Evolutionary conservation across 179 eudicot genomes (phyloP).

Genomic region (Pouteria campechiana): DNA sequence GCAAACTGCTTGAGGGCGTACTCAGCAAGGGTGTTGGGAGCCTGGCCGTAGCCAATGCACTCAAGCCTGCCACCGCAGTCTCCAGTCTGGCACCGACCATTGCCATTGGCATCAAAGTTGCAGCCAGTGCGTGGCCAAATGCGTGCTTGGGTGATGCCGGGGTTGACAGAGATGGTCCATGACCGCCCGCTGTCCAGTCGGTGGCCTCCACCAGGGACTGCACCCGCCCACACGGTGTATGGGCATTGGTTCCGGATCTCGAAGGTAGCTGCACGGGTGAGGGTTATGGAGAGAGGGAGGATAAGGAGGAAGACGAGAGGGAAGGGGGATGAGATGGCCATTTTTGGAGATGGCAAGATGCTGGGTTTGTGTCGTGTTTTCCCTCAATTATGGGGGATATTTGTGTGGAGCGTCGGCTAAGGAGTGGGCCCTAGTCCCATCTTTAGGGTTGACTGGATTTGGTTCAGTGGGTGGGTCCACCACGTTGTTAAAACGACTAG

Average conservation of each 20-base stretch:
- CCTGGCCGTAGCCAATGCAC: conserved; percentile 15
- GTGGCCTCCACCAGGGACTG: conserved; percentile 26
- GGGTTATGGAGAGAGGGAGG: no score
- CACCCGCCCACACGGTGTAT: conserved; percentile 34
- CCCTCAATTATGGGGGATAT: no score
- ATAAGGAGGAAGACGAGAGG: no score
- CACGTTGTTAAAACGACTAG: no score
- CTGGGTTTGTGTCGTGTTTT: no score
- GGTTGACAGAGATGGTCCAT: conserved; percentile 21
- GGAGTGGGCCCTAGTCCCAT: no score
- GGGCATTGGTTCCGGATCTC: conserved; percentile 22
- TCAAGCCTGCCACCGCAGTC: conserved; percentile 20
- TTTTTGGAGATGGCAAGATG: no score
- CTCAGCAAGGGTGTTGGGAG: conserved; percentile 41
- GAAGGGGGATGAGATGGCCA: no score
- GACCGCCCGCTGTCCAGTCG: conserved; percentile 19
- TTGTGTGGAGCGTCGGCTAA: no score
- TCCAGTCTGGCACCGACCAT: conserved; percentile 29
- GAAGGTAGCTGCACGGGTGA: no score
- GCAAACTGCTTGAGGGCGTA: conserved; percentile 23
- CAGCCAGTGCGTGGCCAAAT: conserved; percentile 36
- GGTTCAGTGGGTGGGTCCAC: no score
- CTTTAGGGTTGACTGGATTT: no score
- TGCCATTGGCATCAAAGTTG: conserved; percentile 25
- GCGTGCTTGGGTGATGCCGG: conserved; percentile 12